phyloP scores from a whole-genome alignment of 202 grass and related monocot genomes.

The Carex sylvatica region DNA sequence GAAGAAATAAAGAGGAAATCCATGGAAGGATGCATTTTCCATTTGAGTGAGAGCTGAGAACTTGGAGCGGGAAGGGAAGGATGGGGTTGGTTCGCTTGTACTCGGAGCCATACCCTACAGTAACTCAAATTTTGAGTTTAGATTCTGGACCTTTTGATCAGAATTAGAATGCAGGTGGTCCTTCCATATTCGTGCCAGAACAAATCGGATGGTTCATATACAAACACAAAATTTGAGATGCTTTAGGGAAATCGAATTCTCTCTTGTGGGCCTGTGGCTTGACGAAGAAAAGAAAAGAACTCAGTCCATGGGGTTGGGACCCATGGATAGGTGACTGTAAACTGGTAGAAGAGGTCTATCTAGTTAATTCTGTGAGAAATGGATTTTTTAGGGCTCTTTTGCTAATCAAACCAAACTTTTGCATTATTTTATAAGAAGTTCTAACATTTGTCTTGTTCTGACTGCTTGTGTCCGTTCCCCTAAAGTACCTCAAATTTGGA shows the following conservation, averaged over 20 bases:
- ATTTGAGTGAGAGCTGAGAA: not conserved
- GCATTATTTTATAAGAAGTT: not conserved
- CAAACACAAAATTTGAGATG: too few species aligned
- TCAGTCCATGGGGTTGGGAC: not conserved
- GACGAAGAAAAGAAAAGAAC: not conserved
- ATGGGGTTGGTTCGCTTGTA: not conserved
- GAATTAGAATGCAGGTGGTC: too few species aligned
- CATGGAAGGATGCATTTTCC: conserved; percentile 35
- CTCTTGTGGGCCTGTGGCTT: not conserved
- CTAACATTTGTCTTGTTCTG: not conserved
- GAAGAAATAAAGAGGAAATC: conserved; percentile 67
- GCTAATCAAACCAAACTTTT: not conserved
- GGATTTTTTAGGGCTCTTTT: not conserved
- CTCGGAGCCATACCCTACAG: too few species aligned
- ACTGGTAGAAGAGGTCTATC: not conserved
- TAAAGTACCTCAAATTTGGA: too few species aligned
- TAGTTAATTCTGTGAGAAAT: not conserved
- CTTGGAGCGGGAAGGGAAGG: not conserved
- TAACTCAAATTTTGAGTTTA: too few species aligned
- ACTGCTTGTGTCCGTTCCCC: too few species aligned
- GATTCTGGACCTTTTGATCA: too few species aligned
- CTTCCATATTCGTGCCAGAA: too few species aligned
- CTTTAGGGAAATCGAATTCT: too few species aligned
- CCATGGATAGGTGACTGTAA: not conserved
- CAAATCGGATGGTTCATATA: too few species aligned